phyloP scores from a whole-genome alignment of 1,284 basidiomycete species.

The Gastroboletus turbinatus region DNA sequence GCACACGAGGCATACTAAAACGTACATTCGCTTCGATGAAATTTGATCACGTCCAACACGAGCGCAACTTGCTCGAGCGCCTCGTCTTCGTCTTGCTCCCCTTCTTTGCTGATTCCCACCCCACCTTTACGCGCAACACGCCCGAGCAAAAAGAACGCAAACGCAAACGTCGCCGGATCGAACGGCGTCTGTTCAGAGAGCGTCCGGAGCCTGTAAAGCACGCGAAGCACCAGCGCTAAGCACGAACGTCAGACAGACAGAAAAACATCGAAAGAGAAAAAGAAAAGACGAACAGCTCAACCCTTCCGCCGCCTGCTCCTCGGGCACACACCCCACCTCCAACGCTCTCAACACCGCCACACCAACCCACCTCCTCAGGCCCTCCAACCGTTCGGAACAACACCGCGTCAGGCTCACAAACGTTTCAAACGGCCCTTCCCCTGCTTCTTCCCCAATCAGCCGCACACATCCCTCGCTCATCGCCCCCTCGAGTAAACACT shows the following conservation, averaged over 20 bases:
- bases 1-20: neutral
- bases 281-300: constrained; percentile 53
- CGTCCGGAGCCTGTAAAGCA: constrained; percentile 85
- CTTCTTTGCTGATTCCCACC: constrained; percentile 39
- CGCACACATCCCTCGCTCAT: constrained; percentile 52
- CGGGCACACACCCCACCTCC: constrained; percentile 66
- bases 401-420: constrained; percentile 70
- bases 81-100: constrained; percentile 60
- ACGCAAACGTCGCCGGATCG: constrained; percentile 83
- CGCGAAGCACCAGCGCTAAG: constrained; percentile 76
- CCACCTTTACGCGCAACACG: constrained; percentile 73
- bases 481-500: constrained; percentile 65
- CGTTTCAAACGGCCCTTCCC: constrained; percentile 56
- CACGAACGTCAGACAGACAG: neutral
- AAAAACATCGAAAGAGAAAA: neutral
- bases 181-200: constrained; percentile 83
- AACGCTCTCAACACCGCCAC: constrained; percentile 78
- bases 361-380: constrained; percentile 69
- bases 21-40: constrained; percentile 85
- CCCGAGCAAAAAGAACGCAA: constrained; percentile 77
- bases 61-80: constrained; percentile 87
- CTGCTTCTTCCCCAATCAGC: constrained; percentile 54
- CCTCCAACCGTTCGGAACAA: constrained; percentile 71
- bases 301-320: constrained; percentile 71
- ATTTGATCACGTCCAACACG: constrained; percentile 82